Conservation (phyloP, 192 early-diverging fungal species). For the Linnemannia zychae region DNA sequence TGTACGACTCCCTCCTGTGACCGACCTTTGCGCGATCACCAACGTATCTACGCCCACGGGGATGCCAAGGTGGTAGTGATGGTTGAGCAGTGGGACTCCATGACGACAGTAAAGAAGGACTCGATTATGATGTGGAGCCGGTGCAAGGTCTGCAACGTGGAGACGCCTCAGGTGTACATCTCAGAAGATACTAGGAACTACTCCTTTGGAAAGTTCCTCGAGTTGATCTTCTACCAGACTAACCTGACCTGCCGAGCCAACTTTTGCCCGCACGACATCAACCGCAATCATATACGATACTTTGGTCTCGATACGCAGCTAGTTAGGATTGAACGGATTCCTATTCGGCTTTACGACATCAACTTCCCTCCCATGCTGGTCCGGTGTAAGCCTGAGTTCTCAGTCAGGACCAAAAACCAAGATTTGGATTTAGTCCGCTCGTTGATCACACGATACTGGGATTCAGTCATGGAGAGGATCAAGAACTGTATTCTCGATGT, state of each 20-base stretch:
- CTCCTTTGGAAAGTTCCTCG: slow-evolving; percentile 98
- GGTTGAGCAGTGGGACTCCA: slow-evolving; percentile 59
- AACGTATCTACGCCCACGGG: slow-evolving; percentile 90
- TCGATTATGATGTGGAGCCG: slow-evolving; percentile 91
- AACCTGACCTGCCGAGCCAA: slow-evolving; percentile 73
- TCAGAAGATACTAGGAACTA: slow-evolving; percentile 92
- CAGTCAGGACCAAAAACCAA: slow-evolving; percentile 76
- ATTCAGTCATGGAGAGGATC: slow-evolving; percentile 86
- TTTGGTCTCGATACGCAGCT: slow-evolving; percentile 84
- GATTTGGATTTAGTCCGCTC: slow-evolving; percentile 79
- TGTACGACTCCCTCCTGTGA: slow-evolving; percentile 83
- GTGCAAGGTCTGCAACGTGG: slow-evolving; percentile 80
- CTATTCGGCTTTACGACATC: slow-evolving; percentile 81
- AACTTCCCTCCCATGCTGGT: slow-evolving; percentile 77
- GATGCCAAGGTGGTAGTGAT: slow-evolving; percentile 82
- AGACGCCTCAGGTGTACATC: slow-evolving; percentile 82
- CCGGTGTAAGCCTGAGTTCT: slow-evolving; percentile 70
- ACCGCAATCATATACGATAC: slow-evolving; percentile 86
- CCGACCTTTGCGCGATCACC: slow-evolving; percentile 84
- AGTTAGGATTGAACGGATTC: slow-evolving; percentile 83
- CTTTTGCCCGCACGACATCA: slow-evolving; percentile 87
- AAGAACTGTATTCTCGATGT: slow-evolving; percentile 85
- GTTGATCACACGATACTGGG: slow-evolving; percentile 86
- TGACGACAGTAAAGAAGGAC: slow-evolving; percentile 59
- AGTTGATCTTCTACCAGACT: slow-evolving; percentile 89